phyloP scores from a whole-genome alignment of 2,329 filamentous ascomycete species.

The Botrytis pseudocinerea region DNA sequence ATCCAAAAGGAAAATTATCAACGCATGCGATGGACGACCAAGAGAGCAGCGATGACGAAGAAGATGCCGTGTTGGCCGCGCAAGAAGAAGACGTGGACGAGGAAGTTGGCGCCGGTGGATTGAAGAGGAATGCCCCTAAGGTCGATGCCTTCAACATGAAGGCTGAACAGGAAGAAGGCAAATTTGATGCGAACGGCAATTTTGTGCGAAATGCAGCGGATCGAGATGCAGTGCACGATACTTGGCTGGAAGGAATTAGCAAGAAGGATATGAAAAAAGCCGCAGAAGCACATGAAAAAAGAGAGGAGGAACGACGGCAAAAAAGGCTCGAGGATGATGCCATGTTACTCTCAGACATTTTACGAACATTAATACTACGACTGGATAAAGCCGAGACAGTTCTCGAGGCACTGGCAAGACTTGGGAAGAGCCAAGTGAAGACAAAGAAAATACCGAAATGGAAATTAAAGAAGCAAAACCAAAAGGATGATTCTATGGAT shows the following conservation, averaged over 20 bases:
- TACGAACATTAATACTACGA: conserved; percentile 69
- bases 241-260: conserved; percentile 87
- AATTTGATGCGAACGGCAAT: conserved; percentile 89
- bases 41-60: conserved; percentile 60
- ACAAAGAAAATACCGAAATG: conserved; percentile 62
- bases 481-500: conserved; percentile 66
- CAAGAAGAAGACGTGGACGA: conserved; percentile 78
- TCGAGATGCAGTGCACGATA: conserved; percentile 86
- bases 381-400: conserved; percentile 82
- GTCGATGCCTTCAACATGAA: conserved; percentile 96
- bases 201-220: conserved; percentile 87
- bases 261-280: conserved; percentile 93
- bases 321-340: conserved; percentile 74
- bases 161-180: conserved; percentile 85
- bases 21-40: conserved; percentile 43
- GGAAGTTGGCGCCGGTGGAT: conserved; percentile 84
- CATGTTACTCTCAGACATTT: conserved; percentile 69
- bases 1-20: conserved; percentile 50
- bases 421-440: conserved; percentile 68
- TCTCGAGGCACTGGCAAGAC: conserved; percentile 79
- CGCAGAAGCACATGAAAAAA: conserved; percentile 80
- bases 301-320: conserved; percentile 73
- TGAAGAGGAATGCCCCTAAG: conserved; percentile 91
- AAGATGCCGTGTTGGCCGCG: conserved; percentile 73
- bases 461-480: conserved; percentile 70